Conservation (phyloP, 2,329 filamentous ascomycete species). For the Fusarium nodosum region DNA sequence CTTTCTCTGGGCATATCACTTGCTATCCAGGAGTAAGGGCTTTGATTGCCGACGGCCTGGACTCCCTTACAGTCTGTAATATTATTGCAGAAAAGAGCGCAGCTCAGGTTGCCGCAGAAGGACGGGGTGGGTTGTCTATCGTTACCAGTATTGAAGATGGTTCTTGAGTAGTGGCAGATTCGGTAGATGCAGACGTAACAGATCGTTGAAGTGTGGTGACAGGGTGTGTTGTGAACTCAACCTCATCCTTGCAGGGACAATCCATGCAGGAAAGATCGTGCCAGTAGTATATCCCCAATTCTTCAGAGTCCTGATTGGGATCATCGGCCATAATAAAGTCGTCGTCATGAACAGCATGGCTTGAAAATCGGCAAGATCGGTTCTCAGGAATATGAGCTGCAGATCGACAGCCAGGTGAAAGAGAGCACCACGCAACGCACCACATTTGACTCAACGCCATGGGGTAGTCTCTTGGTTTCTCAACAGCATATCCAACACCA, state of each 20-base stretch:
- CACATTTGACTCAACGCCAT: conserved; percentile 15
- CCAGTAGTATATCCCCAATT: conserved; percentile 15
- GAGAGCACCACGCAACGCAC: conserved; percentile 20
- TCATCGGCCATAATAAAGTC: conserved; percentile 20
- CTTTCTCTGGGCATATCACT: background rate
- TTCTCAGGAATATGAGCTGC: background rate
- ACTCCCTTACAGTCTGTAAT: background rate
- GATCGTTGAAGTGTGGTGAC: background rate
- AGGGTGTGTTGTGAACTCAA: background rate
- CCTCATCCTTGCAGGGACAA: conserved; percentile 9
- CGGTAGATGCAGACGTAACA: background rate
- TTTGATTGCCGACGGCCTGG: too few relatives aligned
- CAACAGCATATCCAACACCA: conserved; percentile 8
- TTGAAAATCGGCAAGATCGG: conserved; percentile 13
- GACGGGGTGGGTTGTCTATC: background rate
- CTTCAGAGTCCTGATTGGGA: conserved; percentile 7
- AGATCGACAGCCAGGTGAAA: conserved; percentile 9
- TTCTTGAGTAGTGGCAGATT: background rate
- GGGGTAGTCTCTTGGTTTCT: conserved; percentile 14
- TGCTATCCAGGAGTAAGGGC: background rate
- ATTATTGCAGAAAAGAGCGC: background rate
- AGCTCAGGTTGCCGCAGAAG: background rate
- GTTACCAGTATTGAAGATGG: background rate
- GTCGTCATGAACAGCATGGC: conserved; percentile 3
- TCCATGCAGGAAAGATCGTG: conserved; percentile 15